Evolutionary conservation across 768 basidiomycete genomes (phyloP).

Genomic region (Tulasnella sp.): DNA sequence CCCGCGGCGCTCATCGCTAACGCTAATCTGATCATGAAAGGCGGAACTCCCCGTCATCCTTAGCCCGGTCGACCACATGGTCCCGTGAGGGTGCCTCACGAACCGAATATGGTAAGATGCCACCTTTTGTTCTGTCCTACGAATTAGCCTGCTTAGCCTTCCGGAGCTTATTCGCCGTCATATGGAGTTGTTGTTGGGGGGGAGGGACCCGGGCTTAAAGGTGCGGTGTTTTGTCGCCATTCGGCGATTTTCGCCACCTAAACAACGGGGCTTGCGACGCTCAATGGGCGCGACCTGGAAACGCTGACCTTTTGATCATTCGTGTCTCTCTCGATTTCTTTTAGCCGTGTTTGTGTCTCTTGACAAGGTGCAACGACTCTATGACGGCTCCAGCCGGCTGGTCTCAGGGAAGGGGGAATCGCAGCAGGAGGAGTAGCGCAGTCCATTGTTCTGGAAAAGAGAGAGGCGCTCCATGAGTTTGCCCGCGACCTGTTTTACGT

Average conservation of each 20-base stretch:
- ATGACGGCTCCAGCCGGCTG: background rate
- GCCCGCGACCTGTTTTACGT: background rate
- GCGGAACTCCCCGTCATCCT: background rate
- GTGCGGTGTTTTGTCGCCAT: background rate
- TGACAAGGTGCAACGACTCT: background rate
- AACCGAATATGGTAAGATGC: background rate
- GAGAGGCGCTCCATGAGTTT: background rate
- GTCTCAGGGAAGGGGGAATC: background rate
- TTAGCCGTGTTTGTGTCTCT: conserved; percentile 1
- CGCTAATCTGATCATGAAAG: conserved; percentile 9
- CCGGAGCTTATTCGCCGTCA: conserved; percentile 8
- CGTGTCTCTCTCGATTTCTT: background rate
- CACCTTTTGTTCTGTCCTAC: background rate
- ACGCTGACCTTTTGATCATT: background rate
- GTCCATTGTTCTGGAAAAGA: background rate
- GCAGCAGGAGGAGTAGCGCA: background rate
- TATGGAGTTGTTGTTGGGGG: background rate
- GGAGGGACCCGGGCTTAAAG: background rate
- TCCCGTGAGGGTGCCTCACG: background rate
- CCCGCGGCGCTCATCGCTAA: background rate
- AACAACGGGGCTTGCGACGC: background rate
- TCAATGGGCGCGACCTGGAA: background rate
- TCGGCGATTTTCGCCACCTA: background rate
- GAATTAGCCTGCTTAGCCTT: conserved; percentile 1
- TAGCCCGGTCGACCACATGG: background rate